Percentiles rank a stretch among this genome's conserved stretches.
Evolutionary conservation across 2,329 filamentous ascomycete genomes (phyloP).

Genomic region (Zelopaecilomyces penicillatus): DNA sequence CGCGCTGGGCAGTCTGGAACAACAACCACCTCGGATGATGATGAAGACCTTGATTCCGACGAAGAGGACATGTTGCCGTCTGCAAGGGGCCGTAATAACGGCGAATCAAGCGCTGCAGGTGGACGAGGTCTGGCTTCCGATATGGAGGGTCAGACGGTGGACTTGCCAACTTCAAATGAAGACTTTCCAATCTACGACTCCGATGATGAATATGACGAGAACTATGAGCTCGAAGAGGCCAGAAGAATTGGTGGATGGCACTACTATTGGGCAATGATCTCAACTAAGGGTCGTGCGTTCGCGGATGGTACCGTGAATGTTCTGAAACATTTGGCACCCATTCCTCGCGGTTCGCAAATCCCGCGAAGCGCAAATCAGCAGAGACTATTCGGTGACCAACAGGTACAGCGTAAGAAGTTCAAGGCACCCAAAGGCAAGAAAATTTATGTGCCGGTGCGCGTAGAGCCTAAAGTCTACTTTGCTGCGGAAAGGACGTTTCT

Average conservation of each 20-base stretch:
- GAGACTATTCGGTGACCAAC: slow-evolving; percentile 44
- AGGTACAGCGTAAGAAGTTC: slow-evolving; percentile 53
- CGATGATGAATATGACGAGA: slow-evolving; percentile 64
- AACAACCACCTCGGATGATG: slow-evolving; percentile 68
- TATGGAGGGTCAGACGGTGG: slow-evolving; percentile 73
- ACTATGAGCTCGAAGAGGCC: slow-evolving; percentile 69
- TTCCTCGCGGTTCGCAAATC: slow-evolving; percentile 47
- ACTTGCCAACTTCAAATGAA: slow-evolving; percentile 50
- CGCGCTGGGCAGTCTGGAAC: slow-evolving; percentile 66
- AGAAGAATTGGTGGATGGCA: slow-evolving; percentile 66
- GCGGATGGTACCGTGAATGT: slow-evolving; percentile 34
- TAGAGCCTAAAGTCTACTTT: slow-evolving; percentile 97
- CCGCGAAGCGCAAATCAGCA: slow-evolving; percentile 47
- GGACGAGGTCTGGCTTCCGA: slow-evolving; percentile 43
- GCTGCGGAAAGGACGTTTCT: slow-evolving; percentile 94
- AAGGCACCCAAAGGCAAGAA: slow-evolving; percentile 76
- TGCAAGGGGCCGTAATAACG: slow-evolving; percentile 16
- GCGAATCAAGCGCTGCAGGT: slow-evolving; percentile 31
- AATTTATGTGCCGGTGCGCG: slow-evolving; percentile 90
- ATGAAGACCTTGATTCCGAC: slow-evolving; percentile 62
- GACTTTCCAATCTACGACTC: slow-evolving; percentile 89
- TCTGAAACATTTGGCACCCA: slow-evolving; percentile 45
- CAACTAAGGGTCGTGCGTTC: slow-evolving; percentile 34
- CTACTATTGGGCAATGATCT: slow-evolving; percentile 57
- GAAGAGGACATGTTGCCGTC: slow-evolving; percentile 41